Evolutionary conservation across 2,329 filamentous ascomycete genomes (phyloP).

Genomic region (Fusarium sarcochroum): DNA sequence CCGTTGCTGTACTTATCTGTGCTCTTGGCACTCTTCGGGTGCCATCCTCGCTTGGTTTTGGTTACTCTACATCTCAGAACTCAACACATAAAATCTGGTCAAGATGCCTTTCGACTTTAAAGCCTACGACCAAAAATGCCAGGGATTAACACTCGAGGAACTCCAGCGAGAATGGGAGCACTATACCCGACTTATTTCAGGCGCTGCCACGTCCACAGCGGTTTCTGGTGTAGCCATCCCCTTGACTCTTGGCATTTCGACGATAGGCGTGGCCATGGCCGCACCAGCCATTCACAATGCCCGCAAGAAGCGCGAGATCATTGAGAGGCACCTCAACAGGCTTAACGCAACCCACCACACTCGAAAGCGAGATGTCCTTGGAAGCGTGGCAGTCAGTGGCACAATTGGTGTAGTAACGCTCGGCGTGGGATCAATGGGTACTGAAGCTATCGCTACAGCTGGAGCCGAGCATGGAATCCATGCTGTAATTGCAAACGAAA

Average conservation of each 20-base stretch:
- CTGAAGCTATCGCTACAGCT: slow-evolving; percentile 53
- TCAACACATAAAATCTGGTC: neutral
- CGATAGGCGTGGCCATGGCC: slow-evolving; percentile 56
- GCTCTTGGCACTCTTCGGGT: slow-evolving; percentile 8
- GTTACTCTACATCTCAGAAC: neutral
- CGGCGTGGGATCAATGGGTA: slow-evolving; percentile 54
- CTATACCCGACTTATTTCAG: slow-evolving; percentile 58
- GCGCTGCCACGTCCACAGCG: slow-evolving; percentile 58
- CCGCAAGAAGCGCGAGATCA: slow-evolving; percentile 58
- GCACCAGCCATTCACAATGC: slow-evolving; percentile 59
- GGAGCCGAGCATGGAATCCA: slow-evolving; percentile 54
- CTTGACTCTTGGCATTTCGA: slow-evolving; percentile 56
- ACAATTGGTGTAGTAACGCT: slow-evolving; percentile 55
- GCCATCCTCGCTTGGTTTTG: neutral
- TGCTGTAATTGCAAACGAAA: slow-evolving; percentile 51
- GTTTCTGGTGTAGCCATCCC: slow-evolving; percentile 57
- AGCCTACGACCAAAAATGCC: slow-evolving; percentile 57
- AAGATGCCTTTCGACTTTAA: slow-evolving; percentile 59
- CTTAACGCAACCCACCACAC: slow-evolving; percentile 55
- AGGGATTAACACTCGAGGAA: slow-evolving; percentile 53
- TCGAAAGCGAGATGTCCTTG: slow-evolving; percentile 58
- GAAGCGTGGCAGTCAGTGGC: slow-evolving; percentile 56
- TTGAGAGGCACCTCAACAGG: slow-evolving; percentile 55
- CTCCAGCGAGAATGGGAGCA: slow-evolving; percentile 60
- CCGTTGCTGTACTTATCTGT: neutral